phyloP scores from a whole-genome alignment of 768 basidiomycete genomes.

The Hortiboletus flavorubellus region DNA sequence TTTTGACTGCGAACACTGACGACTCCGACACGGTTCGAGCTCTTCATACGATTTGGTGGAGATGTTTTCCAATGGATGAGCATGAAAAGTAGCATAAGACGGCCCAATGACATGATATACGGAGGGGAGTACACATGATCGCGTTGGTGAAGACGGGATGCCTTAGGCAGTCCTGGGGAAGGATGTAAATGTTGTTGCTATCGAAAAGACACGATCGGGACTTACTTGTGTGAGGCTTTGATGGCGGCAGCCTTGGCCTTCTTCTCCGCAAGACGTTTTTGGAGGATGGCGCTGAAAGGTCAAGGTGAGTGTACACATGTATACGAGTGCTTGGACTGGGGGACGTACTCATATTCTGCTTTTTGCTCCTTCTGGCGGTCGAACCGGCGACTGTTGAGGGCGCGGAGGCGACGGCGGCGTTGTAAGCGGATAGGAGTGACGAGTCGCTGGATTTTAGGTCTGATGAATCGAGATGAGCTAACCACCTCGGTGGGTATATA shows the following conservation, averaged over 20 bases:
- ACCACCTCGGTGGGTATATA: not conserved
- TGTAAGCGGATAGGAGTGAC: conserved; percentile 95
- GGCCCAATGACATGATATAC: conserved; percentile 23
- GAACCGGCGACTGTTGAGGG: conserved; percentile 84
- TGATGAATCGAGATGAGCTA: conserved; percentile 26
- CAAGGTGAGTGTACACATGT: not conserved
- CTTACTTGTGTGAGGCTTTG: conserved; percentile 79
- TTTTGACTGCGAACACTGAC: too few relatives aligned
- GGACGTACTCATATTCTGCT: conserved; percentile 80
- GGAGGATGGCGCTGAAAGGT: conserved; percentile 54
- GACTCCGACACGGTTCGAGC: too few relatives aligned
- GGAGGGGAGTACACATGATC: conserved; percentile 12
- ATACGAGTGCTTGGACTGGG: too few relatives aligned
- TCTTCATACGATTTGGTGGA: not conserved
- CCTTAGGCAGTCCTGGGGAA: conserved; percentile 20
- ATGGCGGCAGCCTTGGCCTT: conserved; percentile 86
- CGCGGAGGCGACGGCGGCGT: conserved; percentile 88
- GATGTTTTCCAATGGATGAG: not conserved
- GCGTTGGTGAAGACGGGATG: not conserved
- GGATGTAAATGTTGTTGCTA: not conserved
- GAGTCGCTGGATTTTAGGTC: conserved; percentile 95
- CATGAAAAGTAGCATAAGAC: conserved; percentile 20
- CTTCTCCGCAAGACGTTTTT: conserved; percentile 91
- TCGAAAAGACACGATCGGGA: not conserved
- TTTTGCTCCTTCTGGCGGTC: conserved; percentile 95